phyloP scores from a whole-genome alignment of 257 asterid species.

The Penstemon eatonii region DNA sequence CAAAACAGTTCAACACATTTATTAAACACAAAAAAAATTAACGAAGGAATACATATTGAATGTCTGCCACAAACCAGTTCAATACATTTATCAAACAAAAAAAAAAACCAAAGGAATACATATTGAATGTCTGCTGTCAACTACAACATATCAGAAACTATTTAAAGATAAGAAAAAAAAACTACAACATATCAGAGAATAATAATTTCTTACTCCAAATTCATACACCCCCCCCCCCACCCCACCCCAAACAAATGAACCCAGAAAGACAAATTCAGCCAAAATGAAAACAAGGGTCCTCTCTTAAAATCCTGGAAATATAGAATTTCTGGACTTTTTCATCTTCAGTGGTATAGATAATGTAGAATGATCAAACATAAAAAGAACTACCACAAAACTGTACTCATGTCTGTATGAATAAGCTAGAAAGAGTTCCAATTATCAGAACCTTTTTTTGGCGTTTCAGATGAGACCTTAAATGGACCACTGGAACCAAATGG shows the following conservation, averaged over 20 bases:
- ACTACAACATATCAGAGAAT: constrained; percentile 25
- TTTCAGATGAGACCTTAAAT: constrained; percentile 76
- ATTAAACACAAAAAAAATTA: not conserved
- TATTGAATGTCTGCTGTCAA: constrained; percentile 16
- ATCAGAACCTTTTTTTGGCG: constrained; percentile 50
- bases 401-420: constrained; percentile 9
- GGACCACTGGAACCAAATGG: constrained; percentile 92
- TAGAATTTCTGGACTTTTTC: not conserved
- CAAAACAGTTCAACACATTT: not conserved
- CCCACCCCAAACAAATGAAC: not conserved
- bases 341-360: constrained; percentile 27
- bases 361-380: constrained; percentile 15
- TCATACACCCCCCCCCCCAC: not conserved
- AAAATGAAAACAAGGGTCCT: not conserved
- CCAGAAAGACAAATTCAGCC: constrained; percentile 21
- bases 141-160: too few relatives aligned
- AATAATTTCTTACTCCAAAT: constrained; percentile 15
- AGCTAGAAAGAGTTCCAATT: constrained; percentile 45
- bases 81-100: not conserved
- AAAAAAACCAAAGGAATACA: constrained; percentile 21
- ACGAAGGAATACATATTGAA: too few relatives aligned
- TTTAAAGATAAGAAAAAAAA: not conserved
- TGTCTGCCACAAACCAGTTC: not conserved
- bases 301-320: not conserved
- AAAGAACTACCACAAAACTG: constrained; percentile 2